Evolutionary conservation across 2,329 filamentous ascomycete species (phyloP).

Genomic region (Ophiocordyceps camponoti-rufipedis): DNA sequence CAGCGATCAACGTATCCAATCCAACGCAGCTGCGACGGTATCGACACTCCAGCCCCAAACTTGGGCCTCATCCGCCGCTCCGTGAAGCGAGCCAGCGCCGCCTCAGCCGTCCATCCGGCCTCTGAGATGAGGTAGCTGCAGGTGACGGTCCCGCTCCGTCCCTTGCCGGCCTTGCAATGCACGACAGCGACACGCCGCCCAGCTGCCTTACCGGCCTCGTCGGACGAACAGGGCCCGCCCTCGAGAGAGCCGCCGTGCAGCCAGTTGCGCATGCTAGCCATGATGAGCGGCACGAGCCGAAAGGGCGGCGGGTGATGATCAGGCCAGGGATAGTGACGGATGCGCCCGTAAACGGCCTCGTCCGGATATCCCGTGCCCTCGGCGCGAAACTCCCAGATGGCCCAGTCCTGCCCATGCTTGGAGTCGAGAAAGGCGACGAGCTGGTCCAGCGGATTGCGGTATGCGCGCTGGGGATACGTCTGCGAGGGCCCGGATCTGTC

Average conservation of each 20-base stretch:
- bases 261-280: constrained; percentile 90
- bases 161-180: constrained; percentile 95
- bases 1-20: constrained; percentile 78
- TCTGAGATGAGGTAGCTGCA: constrained; percentile 85
- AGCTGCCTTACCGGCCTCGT: constrained; percentile 9
- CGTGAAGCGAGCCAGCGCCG: constrained; percentile 44
- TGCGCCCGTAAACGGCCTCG: constrained; percentile 64
- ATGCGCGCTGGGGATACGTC: constrained; percentile 78
- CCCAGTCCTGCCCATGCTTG: constrained; percentile 72
- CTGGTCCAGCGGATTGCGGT: constrained; percentile 79
- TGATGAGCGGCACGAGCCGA: constrained; percentile 66
- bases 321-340: constrained; percentile 88
- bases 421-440: constrained; percentile 76
- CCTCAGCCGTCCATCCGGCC: constrained; percentile 40
- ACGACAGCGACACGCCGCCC: constrained; percentile 60
- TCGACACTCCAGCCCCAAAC: constrained; percentile 80
- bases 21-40: constrained; percentile 81
- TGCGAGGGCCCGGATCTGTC: constrained; percentile 73
- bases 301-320: constrained; percentile 97
- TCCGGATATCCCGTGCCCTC: constrained; percentile 95
- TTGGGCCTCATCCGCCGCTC: constrained; percentile 73
- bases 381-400: constrained; percentile 94
- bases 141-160: constrained; percentile 71
- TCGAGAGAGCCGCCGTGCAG: constrained; percentile 33
- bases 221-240: constrained; percentile 1